Evolutionary conservation across 2,329 filamentous ascomycete species (phyloP), one percentile per base, ranked within the genome.

Genomic region (Fusarium algeriense): DNA sequence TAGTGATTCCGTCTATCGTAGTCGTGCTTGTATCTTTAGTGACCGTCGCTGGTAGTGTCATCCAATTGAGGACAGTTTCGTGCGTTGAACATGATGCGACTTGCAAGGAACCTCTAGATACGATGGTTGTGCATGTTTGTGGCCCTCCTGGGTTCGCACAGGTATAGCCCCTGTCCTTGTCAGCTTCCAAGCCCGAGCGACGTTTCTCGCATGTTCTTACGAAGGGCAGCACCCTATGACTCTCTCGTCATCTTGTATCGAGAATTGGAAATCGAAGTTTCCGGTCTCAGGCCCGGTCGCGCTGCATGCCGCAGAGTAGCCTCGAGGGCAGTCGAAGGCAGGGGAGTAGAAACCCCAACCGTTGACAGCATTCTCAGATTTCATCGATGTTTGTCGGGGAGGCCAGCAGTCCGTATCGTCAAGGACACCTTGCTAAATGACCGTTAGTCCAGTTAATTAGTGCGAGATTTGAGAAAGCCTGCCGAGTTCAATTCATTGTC

Each of bases 271-370:
- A 1, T 65, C 19, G 17, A 65, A 65, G 28, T 49, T 34, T 6
- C 60, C 43, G 1, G 50, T 30, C 2, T 28, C 5, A 0, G 60
- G 9, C 0, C 60, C 60, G 10, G 52, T 28, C 2, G 20, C 60
- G 15, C 28, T 44, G 12, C 62, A 65, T 0, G 49, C 62, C 1
- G n/a, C 23, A 4, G 13, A 7, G 2, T 64, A 65, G 26, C 62
- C 62, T 14, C n/a, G 7, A 0, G 62, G 62, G 6, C 60, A 65
- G 5, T 49, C 15, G 6, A 28, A 14, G 0, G 43, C 62, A 2
- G 62, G 60, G 6, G 45, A 57, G 10, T 58, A 65, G 19, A 64
- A 49, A 3, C 62, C 62, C 49, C 60, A 65, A 1, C 62, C 62
- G 4, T 37, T 34, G 2, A 65, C 11, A 2, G 62, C 57, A n/a